Evolutionary conservation across 257 asterid species (phyloP), one percentile per base, ranked within the genome.

Genomic region (Linaria vulgaris): DNA sequence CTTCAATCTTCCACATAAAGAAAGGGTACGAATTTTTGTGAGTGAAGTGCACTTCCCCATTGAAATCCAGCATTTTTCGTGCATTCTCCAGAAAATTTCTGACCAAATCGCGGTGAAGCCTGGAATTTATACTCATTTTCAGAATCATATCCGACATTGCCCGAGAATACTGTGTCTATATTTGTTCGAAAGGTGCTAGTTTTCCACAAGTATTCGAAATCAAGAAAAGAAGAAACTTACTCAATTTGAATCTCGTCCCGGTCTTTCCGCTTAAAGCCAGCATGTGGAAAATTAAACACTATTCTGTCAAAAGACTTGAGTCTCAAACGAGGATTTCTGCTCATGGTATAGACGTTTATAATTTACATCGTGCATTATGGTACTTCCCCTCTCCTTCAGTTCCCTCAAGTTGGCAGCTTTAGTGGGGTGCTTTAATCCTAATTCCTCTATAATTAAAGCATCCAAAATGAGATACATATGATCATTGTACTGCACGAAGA

Each of bases 231-330:
- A 34, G 3, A 12, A 61, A 54, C 80, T 70, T 61, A 75, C 76
- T 23, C 13, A 41, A 75, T 75, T 55, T 65, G 73, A 43, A 6
- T 12, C 3, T 10, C 11, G 12, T 30, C 54, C 47, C 23, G 62
- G 16, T 68, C 70, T 1, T 16, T 17, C 21, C 0, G 1, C 10
- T 4, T 0, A 17, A 70, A 64, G 12, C 85, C 78, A 6, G 78
- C 80, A 0, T 73, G 80, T 1, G 85, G 80, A 25, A 80, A 80
- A 27, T 80, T 80, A 27, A 63, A 80, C 0, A 76, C 82, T 16
- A 80, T 68, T 55, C 78, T 64, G 25, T 80, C 76, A 19, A 76
- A 80, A 24, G 20, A 51, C 4, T 3, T 52, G 49, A 22, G 34
- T 9, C 9, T 19, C 0, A 70, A 53, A 14, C 6, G 11, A 24